Conservation (phyloP, 2,329 filamentous ascomycete genomes). For the Apiospora saccharicola region DNA sequence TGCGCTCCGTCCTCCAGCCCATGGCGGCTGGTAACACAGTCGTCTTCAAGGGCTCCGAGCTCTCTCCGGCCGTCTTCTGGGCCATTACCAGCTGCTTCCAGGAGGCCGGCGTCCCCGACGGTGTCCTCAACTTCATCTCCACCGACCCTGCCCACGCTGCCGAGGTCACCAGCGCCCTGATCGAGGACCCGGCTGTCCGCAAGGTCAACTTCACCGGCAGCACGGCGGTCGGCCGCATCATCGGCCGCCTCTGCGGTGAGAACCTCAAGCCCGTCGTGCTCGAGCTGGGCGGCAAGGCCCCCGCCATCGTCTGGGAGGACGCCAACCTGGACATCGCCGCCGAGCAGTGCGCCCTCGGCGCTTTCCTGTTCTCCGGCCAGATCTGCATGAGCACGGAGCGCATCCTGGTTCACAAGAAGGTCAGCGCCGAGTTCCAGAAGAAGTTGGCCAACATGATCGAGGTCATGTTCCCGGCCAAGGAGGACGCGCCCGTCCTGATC, state of each 20-base stretch:
- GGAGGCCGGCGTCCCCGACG: conserved; percentile 71
- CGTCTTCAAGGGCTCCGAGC: conserved; percentile 70
- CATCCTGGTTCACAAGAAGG: conserved; percentile 66
- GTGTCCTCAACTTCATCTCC: conserved; percentile 69
- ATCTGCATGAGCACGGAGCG: conserved; percentile 75
- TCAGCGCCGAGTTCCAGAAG: conserved; percentile 59
- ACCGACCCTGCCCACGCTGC: conserved; percentile 64
- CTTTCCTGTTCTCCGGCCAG: conserved; percentile 70
- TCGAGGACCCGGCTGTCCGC: conserved; percentile 66
- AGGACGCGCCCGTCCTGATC: conserved; percentile 40
- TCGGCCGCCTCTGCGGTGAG: conserved; percentile 68
- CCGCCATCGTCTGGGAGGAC: conserved; percentile 71
- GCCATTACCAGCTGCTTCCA: conserved; percentile 62
- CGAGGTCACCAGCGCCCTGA: conserved; percentile 65
- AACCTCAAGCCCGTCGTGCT: conserved; percentile 72
- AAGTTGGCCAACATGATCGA: conserved; percentile 40
- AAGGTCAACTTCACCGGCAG: conserved; percentile 78
- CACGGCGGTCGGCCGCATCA: conserved; percentile 68
- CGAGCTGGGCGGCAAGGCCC: conserved; percentile 75
- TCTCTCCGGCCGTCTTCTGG: conserved; percentile 64
- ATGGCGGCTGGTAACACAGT: conserved; percentile 71
- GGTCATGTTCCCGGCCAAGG: conserved; percentile 36
- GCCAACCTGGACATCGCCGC: conserved; percentile 71
- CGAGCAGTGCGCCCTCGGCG: conserved; percentile 62
- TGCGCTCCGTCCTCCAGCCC: conserved; percentile 58